Conservation (phyloP, 306 rosid genomes). For the Castanea crenata region DNA sequence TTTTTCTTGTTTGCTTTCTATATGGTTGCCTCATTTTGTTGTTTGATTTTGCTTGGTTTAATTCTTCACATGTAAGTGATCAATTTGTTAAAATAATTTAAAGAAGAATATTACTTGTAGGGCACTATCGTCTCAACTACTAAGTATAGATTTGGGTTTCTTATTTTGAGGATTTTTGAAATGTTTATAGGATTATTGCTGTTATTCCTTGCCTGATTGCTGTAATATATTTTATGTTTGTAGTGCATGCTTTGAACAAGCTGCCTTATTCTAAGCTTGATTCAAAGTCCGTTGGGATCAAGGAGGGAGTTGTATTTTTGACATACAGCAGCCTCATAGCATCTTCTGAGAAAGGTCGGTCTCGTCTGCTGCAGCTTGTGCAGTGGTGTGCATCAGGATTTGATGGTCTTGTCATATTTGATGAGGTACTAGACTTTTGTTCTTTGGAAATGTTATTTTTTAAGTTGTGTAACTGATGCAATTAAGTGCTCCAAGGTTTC, state of each 20-base stretch:
- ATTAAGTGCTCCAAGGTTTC: conserved; percentile 29
- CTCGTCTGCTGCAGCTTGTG: conserved; percentile 90
- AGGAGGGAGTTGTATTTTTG: conserved; percentile 90
- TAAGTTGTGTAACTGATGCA: neutral
- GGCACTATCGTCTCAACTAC: neutral
- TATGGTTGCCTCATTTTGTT: neutral
- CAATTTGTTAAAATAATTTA: neutral
- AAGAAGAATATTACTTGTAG: neutral
- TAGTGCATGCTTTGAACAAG: conserved; percentile 99
- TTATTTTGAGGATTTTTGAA: neutral
- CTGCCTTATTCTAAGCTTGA: conserved; percentile 99
- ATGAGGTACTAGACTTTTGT: conserved; percentile 55
- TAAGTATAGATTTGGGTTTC: neutral
- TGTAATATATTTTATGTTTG: conserved; percentile 15
- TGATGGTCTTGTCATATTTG: conserved; percentile 86
- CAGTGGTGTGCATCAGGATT: conserved; percentile 92
- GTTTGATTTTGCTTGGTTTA: neutral
- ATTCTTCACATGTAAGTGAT: neutral
- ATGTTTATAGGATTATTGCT: neutral
- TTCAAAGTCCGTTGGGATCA: conserved; percentile 87
- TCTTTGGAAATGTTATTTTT: conserved; percentile 22
- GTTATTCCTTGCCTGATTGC: neutral
- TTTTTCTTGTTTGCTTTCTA: neutral
- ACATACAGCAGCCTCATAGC: conserved; percentile 98
- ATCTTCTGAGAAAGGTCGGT: conserved; percentile 93